These are phyloP conservation scores for Kwoniella sp. DNA, from an alignment of 768 basidiomycete genomes.

Conservation along the genomic window DNA sequence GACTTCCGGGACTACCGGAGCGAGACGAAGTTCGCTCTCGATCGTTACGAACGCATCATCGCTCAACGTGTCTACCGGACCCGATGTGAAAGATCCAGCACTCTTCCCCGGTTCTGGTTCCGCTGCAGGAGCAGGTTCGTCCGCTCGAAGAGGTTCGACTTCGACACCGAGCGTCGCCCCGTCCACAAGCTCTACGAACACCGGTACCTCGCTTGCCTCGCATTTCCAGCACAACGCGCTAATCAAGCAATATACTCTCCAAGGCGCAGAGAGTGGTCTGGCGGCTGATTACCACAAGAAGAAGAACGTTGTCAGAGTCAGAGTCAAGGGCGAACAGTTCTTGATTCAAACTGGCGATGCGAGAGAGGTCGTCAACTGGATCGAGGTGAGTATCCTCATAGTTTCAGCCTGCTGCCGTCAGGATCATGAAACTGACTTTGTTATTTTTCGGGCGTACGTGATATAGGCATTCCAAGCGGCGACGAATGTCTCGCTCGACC, in stretches of 20 bases:
- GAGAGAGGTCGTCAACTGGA: constrained; percentile 86
- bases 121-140: constrained; percentile 21
- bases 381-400: constrained; percentile 67
- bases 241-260: constrained; percentile 74
- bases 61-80: background rate
- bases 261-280: constrained; percentile 88
- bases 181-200: constrained; percentile 1
- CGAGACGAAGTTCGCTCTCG: constrained; percentile 13
- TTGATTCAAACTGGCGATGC: constrained; percentile 84
- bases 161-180: constrained; percentile 10
- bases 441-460: background rate
- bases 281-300: constrained; percentile 94
- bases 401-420: background rate
- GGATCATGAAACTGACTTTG: background rate
- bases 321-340: constrained; percentile 96
- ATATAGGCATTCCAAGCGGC: constrained; percentile 81
- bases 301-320: constrained; percentile 86
- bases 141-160: constrained; percentile 9
- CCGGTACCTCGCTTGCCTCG: constrained; percentile 25
- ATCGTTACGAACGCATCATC: constrained; percentile 17
- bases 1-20: background rate
- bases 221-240: constrained; percentile 58
- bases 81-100: constrained; percentile 31
- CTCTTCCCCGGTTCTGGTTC: constrained; percentile 29
- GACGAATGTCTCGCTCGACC: constrained; percentile 84